These are phyloP conservation scores for Zalerion maritima DNA, from an alignment of 495 filamentous ascomycete species.

Conservation along the genomic window DNA sequence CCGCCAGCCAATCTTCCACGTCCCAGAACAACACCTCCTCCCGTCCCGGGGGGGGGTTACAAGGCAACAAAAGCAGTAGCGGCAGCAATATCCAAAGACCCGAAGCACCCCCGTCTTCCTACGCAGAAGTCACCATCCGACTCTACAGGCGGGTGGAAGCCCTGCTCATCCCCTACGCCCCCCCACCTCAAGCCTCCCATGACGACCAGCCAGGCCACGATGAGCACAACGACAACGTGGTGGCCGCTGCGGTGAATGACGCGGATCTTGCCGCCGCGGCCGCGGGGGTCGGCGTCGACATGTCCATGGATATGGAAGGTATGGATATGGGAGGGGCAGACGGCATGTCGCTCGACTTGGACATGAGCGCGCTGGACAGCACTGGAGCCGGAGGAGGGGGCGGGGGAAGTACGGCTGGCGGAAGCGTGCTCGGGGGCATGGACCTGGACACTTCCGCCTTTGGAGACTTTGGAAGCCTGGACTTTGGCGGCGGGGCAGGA, in stretches of 20 bases:
- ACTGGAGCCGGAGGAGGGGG: neutral
- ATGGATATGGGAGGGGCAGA: slow-evolving; percentile 10
- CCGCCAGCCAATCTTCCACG: too few species aligned
- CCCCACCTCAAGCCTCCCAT: slow-evolving; percentile 16
- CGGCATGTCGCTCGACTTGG: too few species aligned
- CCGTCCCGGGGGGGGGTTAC: too few species aligned
- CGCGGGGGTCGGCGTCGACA: slow-evolving; percentile 4
- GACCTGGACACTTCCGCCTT: slow-evolving; percentile 10
- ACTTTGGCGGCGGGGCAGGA: slow-evolving; percentile 8
- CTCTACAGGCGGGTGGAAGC: slow-evolving; percentile 62
- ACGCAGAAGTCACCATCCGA: slow-evolving; percentile 64
- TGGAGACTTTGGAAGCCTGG: slow-evolving; percentile 12
- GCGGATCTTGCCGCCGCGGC: slow-evolving; percentile 18
- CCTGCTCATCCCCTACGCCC: slow-evolving; percentile 16
- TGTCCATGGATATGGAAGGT: slow-evolving; percentile 12
- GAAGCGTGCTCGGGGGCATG: slow-evolving; percentile 12
- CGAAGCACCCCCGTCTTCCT: slow-evolving; percentile 38
- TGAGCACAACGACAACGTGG: slow-evolving; percentile 13
- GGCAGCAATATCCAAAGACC: slow-evolving; percentile 44
- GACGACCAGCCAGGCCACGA: slow-evolving; percentile 13
- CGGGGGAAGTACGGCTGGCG: slow-evolving; percentile 11
- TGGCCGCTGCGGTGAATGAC: slow-evolving; percentile 12
- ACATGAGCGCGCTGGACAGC: slow-evolving; percentile 6
- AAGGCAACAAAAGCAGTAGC: too few species aligned
- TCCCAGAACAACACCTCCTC: too few species aligned